Evolutionary conservation across 164 flowering plant genomes (phyloP), one percentile per base, ranked within the genome.

Genomic region (Berberis vulgaris): DNA sequence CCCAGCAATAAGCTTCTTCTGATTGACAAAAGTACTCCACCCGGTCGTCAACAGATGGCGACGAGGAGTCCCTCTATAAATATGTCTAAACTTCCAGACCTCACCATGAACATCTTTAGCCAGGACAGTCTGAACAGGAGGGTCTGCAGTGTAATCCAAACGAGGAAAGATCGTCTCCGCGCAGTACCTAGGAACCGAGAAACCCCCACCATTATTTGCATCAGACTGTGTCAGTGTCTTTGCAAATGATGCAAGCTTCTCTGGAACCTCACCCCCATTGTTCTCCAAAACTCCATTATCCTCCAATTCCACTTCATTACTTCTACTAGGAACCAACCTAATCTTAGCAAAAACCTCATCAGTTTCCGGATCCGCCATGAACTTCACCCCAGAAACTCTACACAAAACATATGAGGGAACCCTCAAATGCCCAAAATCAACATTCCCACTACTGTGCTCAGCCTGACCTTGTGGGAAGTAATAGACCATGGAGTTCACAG

Each of bases 191-290:
- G 99, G 99, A 45, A 91, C 99, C 1, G 99, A 94, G 70, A 94
- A 91, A 0, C 97, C 99, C 0, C 99, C 99, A 44, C 99, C 99
- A 63, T 94, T 94, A 71, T 94, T 94, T 2, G 99, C 99, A 72
- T 94, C 99, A 4, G 97, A 91, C 56, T 94, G 99, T 0, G 99
- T 94, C 69, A 94, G 71, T 0, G 97, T 94, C 82, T 94, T 94
- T 0, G 96, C 93, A 64, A 94, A 94, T 0, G 91, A 91, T 0
- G 90, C 73, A 2, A 88, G 87, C 43, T 91, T 94, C 57, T 84
- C 91, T 2, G 50, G 61, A 40, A 62, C 65, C 7, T 82, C 87
- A 5, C 65, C 7, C 6, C 72, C 77, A 56, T 55, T 67, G 43
- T 6, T 49, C 1, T 67, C 78, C 59, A 6, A 2, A 55, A 54